These are phyloP conservation scores for Tilletia caries DNA, from an alignment of 1,284 basidiomycete genomes.

Conservation along the genomic window DNA sequence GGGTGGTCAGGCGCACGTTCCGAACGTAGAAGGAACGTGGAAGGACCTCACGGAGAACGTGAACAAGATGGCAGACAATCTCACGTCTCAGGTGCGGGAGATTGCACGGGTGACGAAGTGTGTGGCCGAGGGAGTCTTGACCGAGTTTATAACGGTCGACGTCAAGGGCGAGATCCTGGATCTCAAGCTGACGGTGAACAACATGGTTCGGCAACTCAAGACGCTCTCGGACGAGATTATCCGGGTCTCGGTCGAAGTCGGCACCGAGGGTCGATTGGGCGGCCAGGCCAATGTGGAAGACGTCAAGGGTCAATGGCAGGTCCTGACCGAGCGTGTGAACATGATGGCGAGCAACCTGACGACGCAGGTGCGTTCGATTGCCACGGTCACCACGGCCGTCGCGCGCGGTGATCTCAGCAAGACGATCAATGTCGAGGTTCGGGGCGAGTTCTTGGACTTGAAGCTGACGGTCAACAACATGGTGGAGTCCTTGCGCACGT, in stretches of 20 bases:
- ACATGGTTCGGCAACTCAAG: constrained; percentile 52
- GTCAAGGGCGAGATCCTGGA: constrained; percentile 97
- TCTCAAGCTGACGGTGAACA: constrained; percentile 63
- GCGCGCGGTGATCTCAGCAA: constrained; percentile 52
- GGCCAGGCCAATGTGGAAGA: constrained; percentile 75
- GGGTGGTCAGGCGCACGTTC: constrained; percentile 53
- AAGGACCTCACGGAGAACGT: constrained; percentile 56
- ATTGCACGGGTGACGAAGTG: constrained; percentile 55
- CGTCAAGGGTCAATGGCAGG: constrained; percentile 57
- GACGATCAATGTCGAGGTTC: constrained; percentile 53
- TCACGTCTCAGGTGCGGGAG: constrained; percentile 49
- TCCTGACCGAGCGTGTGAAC: constrained; percentile 53
- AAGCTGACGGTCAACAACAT: constrained; percentile 54
- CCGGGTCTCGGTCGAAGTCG: constrained; percentile 73
- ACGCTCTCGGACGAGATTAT: constrained; percentile 59
- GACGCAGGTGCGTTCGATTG: constrained; percentile 71
- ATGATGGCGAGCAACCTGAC: constrained; percentile 68
- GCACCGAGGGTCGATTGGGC: constrained; percentile 81
- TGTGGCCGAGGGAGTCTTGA: constrained; percentile 86
- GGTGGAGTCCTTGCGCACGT: constrained; percentile 53
- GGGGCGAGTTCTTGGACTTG: constrained; percentile 51
- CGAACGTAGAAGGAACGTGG: constrained; percentile 57
- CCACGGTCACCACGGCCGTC: constrained; percentile 50
- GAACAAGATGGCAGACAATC: constrained; percentile 57
- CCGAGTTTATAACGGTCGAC: constrained; percentile 85